A percentile compares a stretch with the other conserved stretches of the same genome.
Evolutionary conservation across 805 yeast species (phyloP).

Genomic region (Deakozyma indianensis): DNA sequence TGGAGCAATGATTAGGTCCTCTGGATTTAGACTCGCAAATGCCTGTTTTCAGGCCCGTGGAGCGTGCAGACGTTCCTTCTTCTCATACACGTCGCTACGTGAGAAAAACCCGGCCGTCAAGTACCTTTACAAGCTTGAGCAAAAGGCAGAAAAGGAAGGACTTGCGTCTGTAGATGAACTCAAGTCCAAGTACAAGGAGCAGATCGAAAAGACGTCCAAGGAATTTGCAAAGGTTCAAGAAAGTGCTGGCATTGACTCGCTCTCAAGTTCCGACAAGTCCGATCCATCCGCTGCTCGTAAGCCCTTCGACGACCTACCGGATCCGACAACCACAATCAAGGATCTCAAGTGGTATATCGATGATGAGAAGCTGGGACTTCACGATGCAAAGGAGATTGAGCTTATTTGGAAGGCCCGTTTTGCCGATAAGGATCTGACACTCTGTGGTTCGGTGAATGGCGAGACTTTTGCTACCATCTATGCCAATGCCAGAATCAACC

Average conservation of each 20-base stretch:
- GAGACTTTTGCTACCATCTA: conserved; percentile 50
- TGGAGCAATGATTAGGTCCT: too few species aligned
- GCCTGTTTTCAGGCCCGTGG: too few species aligned
- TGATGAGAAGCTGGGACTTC: conserved; percentile 42
- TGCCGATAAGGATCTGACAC: conserved; percentile 37
- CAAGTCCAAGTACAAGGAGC: conserved; percentile 44
- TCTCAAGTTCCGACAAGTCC: conserved; percentile 37
- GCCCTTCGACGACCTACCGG: conserved; percentile 15
- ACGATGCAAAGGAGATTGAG: conserved; percentile 53
- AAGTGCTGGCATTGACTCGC: conserved; percentile 19
- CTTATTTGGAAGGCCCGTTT: conserved; percentile 84
- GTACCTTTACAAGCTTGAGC: not conserved
- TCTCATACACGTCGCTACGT: not conserved
- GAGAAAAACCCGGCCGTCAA: not conserved
- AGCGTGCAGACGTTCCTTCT: not conserved
- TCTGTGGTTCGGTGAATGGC: conserved; percentile 50
- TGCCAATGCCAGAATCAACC: conserved; percentile 54
- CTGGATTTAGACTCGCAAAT: too few species aligned
- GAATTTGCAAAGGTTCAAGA: conserved; percentile 47
- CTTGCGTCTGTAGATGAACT: conserved; percentile 35
- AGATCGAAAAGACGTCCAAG: conserved; percentile 39
- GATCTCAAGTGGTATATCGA: conserved; percentile 60
- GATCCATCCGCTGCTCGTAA: conserved; percentile 20
- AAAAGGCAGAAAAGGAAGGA: conserved; percentile 18
- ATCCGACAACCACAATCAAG: conserved; percentile 31